A percentile compares a stretch with the other conserved stretches of the same genome.
phyloP scores from a whole-genome alignment of 805 yeast genomes.

The Saccharomycopsis synnaedendra region DNA sequence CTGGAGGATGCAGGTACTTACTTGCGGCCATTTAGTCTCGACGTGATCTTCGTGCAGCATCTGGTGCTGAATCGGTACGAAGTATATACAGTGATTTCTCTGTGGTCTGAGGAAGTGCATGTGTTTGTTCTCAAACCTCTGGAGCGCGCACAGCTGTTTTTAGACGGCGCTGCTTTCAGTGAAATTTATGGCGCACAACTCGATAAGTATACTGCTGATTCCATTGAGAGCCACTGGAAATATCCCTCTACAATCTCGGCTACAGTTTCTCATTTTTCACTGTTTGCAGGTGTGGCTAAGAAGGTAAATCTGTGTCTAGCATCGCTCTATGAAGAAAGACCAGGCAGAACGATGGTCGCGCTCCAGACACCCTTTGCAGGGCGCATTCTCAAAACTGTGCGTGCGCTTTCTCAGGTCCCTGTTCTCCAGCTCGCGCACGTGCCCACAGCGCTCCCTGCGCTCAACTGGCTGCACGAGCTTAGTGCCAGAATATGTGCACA shows the following conservation, averaged over 20 bases:
- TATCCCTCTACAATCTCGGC: slow-evolving; percentile 44
- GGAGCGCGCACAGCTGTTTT: slow-evolving; percentile 51
- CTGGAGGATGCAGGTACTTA: slow-evolving; percentile 39
- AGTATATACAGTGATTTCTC: slow-evolving; percentile 53
- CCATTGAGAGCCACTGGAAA: slow-evolving; percentile 17
- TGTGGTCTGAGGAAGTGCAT: slow-evolving; percentile 42
- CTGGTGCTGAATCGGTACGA: slow-evolving; percentile 65
- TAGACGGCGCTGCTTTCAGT: slow-evolving; percentile 38
- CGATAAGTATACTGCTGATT: slow-evolving; percentile 31
- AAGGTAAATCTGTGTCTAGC: slow-evolving; percentile 43
- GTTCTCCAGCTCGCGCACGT: slow-evolving; percentile 46
- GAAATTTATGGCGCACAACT: slow-evolving; percentile 40
- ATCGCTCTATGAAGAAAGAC: slow-evolving; percentile 52
- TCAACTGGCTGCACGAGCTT: slow-evolving; percentile 71
- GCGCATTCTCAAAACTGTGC: slow-evolving; percentile 35
- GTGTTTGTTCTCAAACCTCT: slow-evolving; percentile 62
- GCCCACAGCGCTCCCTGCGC: slow-evolving; percentile 53
- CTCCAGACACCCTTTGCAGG: slow-evolving; percentile 60
- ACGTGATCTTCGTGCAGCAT: slow-evolving; percentile 56
- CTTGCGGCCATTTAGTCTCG: slow-evolving; percentile 42
- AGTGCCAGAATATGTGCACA: slow-evolving; percentile 58
- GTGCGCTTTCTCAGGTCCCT: slow-evolving; percentile 46
- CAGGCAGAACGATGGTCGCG: slow-evolving; percentile 51
- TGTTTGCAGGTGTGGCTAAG: slow-evolving; percentile 42
- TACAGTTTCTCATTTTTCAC: slow-evolving; percentile 43